phyloP scores from a whole-genome alignment of 495 filamentous ascomycete genomes.

The Penicillium roqueforti region DNA sequence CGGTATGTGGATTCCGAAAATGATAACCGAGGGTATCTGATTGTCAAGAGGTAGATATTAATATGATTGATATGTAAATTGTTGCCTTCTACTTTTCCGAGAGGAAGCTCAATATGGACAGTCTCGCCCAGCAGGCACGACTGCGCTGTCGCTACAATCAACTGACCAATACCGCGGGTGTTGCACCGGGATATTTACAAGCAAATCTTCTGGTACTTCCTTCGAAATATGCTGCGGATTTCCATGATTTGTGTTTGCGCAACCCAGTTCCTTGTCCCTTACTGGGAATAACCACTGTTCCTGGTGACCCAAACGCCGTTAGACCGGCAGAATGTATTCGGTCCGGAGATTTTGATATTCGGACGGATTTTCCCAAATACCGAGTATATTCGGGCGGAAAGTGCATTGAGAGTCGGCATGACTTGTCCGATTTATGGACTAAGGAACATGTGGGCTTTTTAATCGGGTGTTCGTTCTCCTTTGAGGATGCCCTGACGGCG shows the following conservation, averaged over 20 bases:
- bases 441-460: constrained; percentile 51
- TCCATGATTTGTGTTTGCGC: constrained; percentile 48
- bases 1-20: constrained; percentile 24
- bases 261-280: constrained; percentile 58
- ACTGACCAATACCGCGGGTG: constrained; percentile 44
- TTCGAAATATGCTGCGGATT: constrained; percentile 46
- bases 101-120: constrained; percentile 7
- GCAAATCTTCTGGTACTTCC: constrained; percentile 57
- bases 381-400: constrained; percentile 46
- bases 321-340: constrained; percentile 25
- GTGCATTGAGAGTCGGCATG: constrained; percentile 15
- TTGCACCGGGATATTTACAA: constrained; percentile 51
- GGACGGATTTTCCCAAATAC: constrained; percentile 51
- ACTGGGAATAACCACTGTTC: constrained; percentile 32
- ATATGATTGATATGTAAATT: too few relatives aligned
- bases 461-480: constrained; percentile 56
- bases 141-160: constrained; percentile 38
- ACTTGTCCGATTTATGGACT: constrained; percentile 46
- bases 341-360: constrained; percentile 40
- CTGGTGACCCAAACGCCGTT: constrained; percentile 19
- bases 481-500: constrained; percentile 44
- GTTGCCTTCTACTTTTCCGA: too few relatives aligned
- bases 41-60: not conserved
- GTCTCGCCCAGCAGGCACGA: constrained; percentile 34
- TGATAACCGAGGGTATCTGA: constrained; percentile 10